Evolutionary conservation across 78 protist species (phyloP).

Genomic region (Tieghemostelium lacteum): DNA sequence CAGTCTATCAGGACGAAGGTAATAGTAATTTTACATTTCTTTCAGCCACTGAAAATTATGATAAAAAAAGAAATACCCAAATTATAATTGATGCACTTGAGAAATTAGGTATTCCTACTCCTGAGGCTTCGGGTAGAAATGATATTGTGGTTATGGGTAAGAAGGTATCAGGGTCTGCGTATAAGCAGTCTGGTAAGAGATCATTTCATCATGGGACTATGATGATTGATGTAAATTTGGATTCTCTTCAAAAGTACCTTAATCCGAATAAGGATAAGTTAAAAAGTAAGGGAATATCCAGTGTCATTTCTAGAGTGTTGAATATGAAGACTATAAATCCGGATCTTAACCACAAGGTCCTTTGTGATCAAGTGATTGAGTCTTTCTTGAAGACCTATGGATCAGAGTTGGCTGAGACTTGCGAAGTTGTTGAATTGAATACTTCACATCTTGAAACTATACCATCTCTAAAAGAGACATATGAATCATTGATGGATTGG

Average conservation of each 20-base stretch:
- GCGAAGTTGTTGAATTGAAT: slow-evolving; percentile 32
- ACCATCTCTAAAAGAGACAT: slow-evolving; percentile 56
- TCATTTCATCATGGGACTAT: slow-evolving; percentile 85
- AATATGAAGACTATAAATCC: slow-evolving; percentile 51
- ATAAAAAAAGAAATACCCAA: slow-evolving; percentile 48
- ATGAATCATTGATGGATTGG: slow-evolving; percentile 40
- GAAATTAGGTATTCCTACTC: slow-evolving; percentile 14
- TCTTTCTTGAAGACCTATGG: slow-evolving; percentile 21
- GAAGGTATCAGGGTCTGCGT: slow-evolving; percentile 79
- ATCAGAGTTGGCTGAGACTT: not conserved
- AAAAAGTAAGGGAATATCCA: slow-evolving; percentile 78
- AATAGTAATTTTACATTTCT: slow-evolving; percentile 75
- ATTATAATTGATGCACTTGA: slow-evolving; percentile 34
- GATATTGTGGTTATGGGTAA: slow-evolving; percentile 65
- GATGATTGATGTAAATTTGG: slow-evolving; percentile 68
- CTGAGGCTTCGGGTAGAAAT: slow-evolving; percentile 81
- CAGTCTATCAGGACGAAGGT: slow-evolving; percentile 88
- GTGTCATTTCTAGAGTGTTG: slow-evolving; percentile 66
- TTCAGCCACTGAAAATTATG: slow-evolving; percentile 27
- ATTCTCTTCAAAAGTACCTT: slow-evolving; percentile 60
- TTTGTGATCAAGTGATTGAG: slow-evolving; percentile 38
- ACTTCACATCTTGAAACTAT: slow-evolving; percentile 23
- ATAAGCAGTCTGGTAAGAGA: slow-evolving; percentile 56
- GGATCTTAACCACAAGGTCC: slow-evolving; percentile 24
- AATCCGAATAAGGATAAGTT: slow-evolving; percentile 79